Base-by-base conservation (phyloP, 305 asterid genomes). In the Fraxinus paxiana region DNA sequence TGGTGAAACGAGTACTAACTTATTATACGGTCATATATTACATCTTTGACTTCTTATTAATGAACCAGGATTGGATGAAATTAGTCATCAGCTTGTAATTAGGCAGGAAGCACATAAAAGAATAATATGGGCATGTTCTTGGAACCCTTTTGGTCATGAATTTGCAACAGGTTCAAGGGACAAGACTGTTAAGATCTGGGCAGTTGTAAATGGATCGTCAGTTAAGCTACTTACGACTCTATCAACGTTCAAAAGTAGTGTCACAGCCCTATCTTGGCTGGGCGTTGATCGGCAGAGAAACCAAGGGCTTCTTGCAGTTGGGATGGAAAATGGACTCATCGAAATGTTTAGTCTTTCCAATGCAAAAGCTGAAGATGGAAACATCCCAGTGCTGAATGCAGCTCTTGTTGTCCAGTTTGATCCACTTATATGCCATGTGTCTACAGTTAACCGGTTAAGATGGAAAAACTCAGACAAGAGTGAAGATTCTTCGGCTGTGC, bases 121-220 rank as follows among this genome's bases (percentile, higher is more conserved):
- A 88, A 94, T 96, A 77, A 90, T 96, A 85, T 96, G 98, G 98
- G 89, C 97, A 1, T 92, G 99, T 86, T 90, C 97, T 22, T 94
- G 99, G 99, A 93, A 91, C 87, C 97, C 97, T 0, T 90, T 86
- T 46, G 87, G 92, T 33, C 92, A 92, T 46, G 94, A 92, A 86
- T 96, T 96, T 70, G 97, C 98, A 73, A 96, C 99, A 0, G 98
- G 98, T 6, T 96, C 99, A 1, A 90, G 99, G 85, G 99, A 95
- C 80, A 95, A 93, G 84, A 91, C 94, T 7, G 93, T 96, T n/a
- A 94, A 94, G 85, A 87, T 96, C 83, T 96, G 99, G 99, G 67
- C 81, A 30, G 59, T 92, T 74, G 92, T 85, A 81, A 85, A 86
- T 13, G 91, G 85, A 73, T 86, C 86, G 13, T 85, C 97, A n/a